Conservation (phyloP, 371 early-diverging fungal genomes). For the Mucor racemosus region DNA sequence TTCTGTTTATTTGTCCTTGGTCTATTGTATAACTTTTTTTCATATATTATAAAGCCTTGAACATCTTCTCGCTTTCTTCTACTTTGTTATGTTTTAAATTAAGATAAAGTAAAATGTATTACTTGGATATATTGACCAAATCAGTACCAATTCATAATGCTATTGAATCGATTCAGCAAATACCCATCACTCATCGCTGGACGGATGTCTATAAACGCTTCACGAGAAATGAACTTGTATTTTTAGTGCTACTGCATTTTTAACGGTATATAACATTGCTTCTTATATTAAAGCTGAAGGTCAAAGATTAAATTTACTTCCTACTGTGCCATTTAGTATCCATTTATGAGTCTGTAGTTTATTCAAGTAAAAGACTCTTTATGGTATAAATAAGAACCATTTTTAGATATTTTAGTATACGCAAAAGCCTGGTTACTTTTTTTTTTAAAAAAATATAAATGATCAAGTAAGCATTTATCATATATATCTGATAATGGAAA, state of each 20-base stretch:
- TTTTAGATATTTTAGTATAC: no score
- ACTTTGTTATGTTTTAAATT: no score
- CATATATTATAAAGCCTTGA: background rate
- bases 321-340: constrained; percentile 36
- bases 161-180: constrained; percentile 6
- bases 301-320: constrained; percentile 34
- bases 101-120: no score
- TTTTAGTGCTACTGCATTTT: constrained; percentile 34
- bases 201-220: constrained; percentile 27
- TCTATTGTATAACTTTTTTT: background rate
- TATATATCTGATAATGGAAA: no score
- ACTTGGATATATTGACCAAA: background rate
- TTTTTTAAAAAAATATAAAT: no score
- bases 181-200: constrained; percentile 8
- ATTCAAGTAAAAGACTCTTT: no score
- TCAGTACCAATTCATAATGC: constrained; percentile 21
- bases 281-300: constrained; percentile 27
- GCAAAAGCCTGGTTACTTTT: no score
- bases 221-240: constrained; percentile 28
- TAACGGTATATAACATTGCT: constrained; percentile 31
- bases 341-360: constrained; percentile 32
- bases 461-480: no score
- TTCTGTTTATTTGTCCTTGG: background rate
- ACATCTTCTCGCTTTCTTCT: no score
- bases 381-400: no score